phyloP scores from a whole-genome alignment of 2,329 filamentous ascomycete species.

The Hypoxylon sp. region DNA sequence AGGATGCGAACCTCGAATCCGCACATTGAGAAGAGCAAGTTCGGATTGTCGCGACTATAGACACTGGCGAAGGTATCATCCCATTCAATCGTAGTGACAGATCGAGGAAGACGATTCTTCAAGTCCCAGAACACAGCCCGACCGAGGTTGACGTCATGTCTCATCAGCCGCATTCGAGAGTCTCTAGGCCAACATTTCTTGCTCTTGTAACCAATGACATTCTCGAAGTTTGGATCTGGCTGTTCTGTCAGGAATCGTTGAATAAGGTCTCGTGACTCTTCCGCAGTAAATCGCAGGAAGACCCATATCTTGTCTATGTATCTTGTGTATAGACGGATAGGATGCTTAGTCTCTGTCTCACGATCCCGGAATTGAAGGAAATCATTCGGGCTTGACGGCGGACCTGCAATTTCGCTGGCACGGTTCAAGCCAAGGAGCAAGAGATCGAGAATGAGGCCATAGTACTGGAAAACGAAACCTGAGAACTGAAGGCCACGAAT shows the following conservation, averaged over 20 bases:
- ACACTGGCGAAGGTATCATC: conserved; percentile 98
- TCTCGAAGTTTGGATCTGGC: conserved; percentile 98
- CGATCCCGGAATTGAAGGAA: conserved; percentile 97
- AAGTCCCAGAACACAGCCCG: conserved; percentile 99
- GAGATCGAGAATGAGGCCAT: conserved; percentile 94
- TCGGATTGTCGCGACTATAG: conserved; percentile 98
- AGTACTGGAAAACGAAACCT: conserved; percentile 99
- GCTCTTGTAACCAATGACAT: conserved; percentile 98
- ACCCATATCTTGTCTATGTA: conserved; percentile 99
- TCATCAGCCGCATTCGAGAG: conserved; percentile 97
- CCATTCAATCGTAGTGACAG: conserved; percentile 98
- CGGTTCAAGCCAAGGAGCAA: conserved; percentile 92
- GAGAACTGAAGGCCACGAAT: conserved; percentile 98
- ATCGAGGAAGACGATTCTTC: conserved; percentile 95
- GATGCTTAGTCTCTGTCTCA: conserved; percentile 92
- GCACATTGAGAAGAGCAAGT: conserved; percentile 96
- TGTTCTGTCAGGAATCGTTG: conserved; percentile 98
- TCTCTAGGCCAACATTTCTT: conserved; percentile 99
- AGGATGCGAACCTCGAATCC: conserved; percentile 97
- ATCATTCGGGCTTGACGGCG: conserved; percentile 93
- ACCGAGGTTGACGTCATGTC: conserved; percentile 97
- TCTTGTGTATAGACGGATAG: conserved; percentile 95
- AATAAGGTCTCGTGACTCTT: conserved; percentile 95
- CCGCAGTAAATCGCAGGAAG: conserved; percentile 92
- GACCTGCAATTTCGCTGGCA: conserved; percentile 97